Conservation (phyloP, 192 early-diverging fungal genomes). For the Dissophora globulifera region DNA sequence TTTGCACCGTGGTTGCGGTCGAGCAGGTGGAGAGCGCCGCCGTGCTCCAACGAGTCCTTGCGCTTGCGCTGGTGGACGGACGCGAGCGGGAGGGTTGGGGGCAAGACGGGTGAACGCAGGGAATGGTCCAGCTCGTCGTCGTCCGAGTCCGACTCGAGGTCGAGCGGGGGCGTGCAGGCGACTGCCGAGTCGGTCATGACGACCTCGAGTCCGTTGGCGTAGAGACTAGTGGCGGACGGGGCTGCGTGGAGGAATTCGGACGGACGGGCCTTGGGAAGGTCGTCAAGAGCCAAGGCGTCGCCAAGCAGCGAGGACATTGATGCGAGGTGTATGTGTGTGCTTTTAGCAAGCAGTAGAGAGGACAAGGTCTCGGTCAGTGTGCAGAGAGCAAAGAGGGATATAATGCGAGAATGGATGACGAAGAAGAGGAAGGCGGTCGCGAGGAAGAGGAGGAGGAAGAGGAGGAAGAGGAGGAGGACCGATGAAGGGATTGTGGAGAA, state of each 20-base stretch:
- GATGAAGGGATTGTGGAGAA: not conserved
- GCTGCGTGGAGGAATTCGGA: no score
- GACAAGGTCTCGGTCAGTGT: no score
- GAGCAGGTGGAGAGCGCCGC: not conserved
- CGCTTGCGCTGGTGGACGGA: slow-evolving; percentile 31
- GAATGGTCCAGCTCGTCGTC: not conserved
- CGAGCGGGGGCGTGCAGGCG: slow-evolving; percentile 13
- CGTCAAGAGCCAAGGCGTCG: not conserved
- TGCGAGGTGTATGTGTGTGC: not conserved
- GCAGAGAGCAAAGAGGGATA: no score
- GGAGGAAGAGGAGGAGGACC: not conserved
- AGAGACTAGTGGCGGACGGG: not conserved
- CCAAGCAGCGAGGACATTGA: not conserved
- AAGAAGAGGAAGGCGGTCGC: not conserved
- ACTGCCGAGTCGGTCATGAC: slow-evolving; percentile 20
- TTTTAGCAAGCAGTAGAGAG: not conserved
- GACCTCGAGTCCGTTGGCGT: not conserved
- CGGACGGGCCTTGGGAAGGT: not conserved
- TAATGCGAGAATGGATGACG: not conserved
- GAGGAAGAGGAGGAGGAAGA: not conserved
- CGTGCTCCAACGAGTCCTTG: slow-evolving; percentile 30
- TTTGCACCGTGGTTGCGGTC: slow-evolving; percentile 13
- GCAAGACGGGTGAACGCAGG: slow-evolving; percentile 4
- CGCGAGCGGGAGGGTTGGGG: slow-evolving; percentile 3
- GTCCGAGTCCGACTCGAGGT: slow-evolving; percentile 16